Evolutionary conservation across 768 basidiomycete genomes (phyloP), one percentile per base, ranked within the genome.

Genomic region (Sarcomyxa edulis): DNA sequence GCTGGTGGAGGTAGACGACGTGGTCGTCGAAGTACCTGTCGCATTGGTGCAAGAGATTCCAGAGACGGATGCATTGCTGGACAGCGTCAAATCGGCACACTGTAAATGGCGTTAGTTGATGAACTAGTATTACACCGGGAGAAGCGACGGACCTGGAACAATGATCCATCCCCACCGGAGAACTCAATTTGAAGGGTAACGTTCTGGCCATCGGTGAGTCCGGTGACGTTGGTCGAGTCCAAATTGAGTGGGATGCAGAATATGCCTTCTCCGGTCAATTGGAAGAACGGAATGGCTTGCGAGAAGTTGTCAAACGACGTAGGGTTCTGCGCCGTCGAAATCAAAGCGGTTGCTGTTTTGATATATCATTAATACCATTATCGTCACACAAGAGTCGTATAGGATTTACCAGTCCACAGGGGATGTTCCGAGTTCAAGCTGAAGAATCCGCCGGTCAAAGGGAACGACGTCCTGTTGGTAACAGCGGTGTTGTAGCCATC

Each of bases 61-160:
- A 1, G 78, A 68, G 22, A 77, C 61, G 12, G 64, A 70, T 45
- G 66, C 66, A 50, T 55, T 70, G 14, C 63, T 70, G 28, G 78
- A 71, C 22, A 94, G 62, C 14, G 81, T 79, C 48, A 93, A 56
- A 60, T 93, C 91, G 25, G 90, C 72, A 53, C 89, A 93, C 84
- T 91, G 51, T 9, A 34, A 36, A 35, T 7, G 3, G 15, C 32
- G 11, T 34, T 26, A 11, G 36, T 39, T 23, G 22, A 27, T 3
- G 2, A 11, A 19, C 37, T 35, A 32, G 41, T 45, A 26, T 9
- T 29, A 24, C 21, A 11, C 9, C 11, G 23, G n/a, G 15, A 32
- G 8, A 29, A n/a, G 20, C 0, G 14, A 26, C 59, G 29, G 50
- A 75, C 84, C 69, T 90, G 85, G 61, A 70, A 89, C 6, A 93